A percentile compares a stretch with the other conserved stretches of the same genome.
These are phyloP conservation scores for Diaporthe sp. DNA, from an alignment of 2,329 filamentous ascomycete genomes.

Conservation along the genomic window DNA sequence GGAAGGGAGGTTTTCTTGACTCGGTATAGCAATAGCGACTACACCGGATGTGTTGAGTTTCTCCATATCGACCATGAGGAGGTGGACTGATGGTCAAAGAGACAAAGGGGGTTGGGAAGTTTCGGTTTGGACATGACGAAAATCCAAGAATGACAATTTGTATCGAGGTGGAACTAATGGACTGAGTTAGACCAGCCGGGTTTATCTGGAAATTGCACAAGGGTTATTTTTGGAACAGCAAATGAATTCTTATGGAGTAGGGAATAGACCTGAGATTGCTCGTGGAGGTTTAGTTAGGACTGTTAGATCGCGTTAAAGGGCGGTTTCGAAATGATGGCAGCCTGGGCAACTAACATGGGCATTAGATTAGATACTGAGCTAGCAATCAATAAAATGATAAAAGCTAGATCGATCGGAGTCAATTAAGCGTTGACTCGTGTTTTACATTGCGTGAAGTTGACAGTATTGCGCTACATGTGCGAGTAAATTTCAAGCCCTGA, in stretches of 20 bases:
- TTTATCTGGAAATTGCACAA: too few relatives aligned
- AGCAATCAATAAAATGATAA: too few relatives aligned
- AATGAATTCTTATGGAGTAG: too few relatives aligned
- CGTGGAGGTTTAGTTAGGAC: too few relatives aligned
- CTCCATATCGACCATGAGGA: neutral
- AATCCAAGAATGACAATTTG: neutral
- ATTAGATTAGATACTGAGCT: neutral
- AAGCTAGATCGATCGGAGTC: neutral
- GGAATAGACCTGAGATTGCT: neutral
- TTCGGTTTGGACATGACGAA: too few relatives aligned
- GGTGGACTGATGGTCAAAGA: neutral
- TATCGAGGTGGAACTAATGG: neutral
- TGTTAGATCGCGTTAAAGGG: neutral
- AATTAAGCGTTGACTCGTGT: neutral
- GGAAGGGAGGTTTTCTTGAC: neutral
- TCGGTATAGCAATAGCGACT: neutral
- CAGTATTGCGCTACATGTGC: neutral
- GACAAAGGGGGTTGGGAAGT: too few relatives aligned
- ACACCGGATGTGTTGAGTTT: neutral
- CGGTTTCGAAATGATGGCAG: neutral
- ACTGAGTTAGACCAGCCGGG: too few relatives aligned
- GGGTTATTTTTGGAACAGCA: too few relatives aligned
- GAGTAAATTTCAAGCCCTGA: too few relatives aligned
- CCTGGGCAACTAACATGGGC: neutral
- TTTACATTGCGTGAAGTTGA: too few relatives aligned